Base-by-base conservation (phyloP, 192 early-diverging fungal genomes). In the Coemansia sp. region DNA sequence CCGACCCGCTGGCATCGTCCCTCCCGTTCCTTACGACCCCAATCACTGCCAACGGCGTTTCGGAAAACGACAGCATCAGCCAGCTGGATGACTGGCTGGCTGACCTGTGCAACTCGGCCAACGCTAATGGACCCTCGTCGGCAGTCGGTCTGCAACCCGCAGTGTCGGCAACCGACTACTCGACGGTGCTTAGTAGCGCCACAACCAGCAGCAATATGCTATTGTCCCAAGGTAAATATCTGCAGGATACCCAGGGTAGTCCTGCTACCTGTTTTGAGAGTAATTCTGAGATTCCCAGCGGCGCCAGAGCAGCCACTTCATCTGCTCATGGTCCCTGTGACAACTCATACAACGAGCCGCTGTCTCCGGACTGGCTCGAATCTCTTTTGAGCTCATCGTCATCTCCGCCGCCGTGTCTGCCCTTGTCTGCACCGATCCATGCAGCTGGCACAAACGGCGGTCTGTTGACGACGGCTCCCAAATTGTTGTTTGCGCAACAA, bases 171-270 rank as follows among this genome's bases (percentile, higher is more conserved):
- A 20, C 49, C 49, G 49, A 52, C 9, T 52, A 52, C 15, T 52
- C 49, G 23, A 2, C 49, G 6, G 55, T 57, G 33, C 22, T 57
- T 57, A n/a, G 33, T 14, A 57, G 33, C 55, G 19, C 33, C n/a
- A 36, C 55, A 33, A 40, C 22, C 13, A 32, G 20, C 19, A 58
- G 23, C 23, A 45, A 41, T 9, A 23, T 60, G 54, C 38, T 56
- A 9, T 9, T 63, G 43, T 29, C 66, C 13, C 65, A 69, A 66
- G 67, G 72, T 74, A 74, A 74, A 41, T 74, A 68, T 68, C 35
- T 56, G 53, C 63, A 54, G 10, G 38, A 42, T 20, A 19, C 41
- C 32, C 52, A 38, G 35, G 33, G 45, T 43, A 43, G 22, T 58
- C 15, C 43, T 67, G 65, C 55, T 36, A 9, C 9, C 14, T 19